These are phyloP conservation scores for Gryganskiella cystojenkinii DNA, from an alignment of 192 early-diverging fungal species.

Conservation along the genomic window DNA sequence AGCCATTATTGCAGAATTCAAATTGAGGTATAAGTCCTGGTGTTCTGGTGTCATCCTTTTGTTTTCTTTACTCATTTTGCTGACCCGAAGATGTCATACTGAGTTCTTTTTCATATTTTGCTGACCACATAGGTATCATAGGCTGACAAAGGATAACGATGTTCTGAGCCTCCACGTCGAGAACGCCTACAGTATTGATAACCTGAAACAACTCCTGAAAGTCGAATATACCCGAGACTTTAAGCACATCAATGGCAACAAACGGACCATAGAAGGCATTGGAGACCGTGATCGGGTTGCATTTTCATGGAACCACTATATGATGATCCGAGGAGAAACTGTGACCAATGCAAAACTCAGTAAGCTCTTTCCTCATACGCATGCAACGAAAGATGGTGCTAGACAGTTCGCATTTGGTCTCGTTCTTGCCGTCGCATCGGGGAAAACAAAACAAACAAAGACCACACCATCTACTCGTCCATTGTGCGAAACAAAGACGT, in stretches of 20 bases:
- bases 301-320: conserved; percentile 4
- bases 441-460: conserved; percentile 4
- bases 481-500: conserved; percentile 20
- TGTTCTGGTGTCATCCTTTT: no score
- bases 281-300: neutral
- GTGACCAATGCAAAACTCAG: neutral
- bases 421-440: conserved; percentile 6
- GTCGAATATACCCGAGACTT: conserved; percentile 4
- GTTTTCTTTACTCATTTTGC: no score
- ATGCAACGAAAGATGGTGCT: neutral
- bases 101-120: no score
- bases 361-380: neutral
- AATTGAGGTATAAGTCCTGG: no score
- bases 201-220: no score
- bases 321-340: conserved; percentile 8
- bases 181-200: no score
- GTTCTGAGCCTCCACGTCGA: no score
- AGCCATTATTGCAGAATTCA: no score
- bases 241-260: neutral
- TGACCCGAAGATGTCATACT: no score
- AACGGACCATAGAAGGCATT: neutral
- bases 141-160: no score
- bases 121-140: no score
- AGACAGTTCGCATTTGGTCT: conserved; percentile 4
- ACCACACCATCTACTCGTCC: neutral